phyloP scores from a whole-genome alignment of 192 early-diverging fungal species.

The Entophlyctis luteolus region DNA sequence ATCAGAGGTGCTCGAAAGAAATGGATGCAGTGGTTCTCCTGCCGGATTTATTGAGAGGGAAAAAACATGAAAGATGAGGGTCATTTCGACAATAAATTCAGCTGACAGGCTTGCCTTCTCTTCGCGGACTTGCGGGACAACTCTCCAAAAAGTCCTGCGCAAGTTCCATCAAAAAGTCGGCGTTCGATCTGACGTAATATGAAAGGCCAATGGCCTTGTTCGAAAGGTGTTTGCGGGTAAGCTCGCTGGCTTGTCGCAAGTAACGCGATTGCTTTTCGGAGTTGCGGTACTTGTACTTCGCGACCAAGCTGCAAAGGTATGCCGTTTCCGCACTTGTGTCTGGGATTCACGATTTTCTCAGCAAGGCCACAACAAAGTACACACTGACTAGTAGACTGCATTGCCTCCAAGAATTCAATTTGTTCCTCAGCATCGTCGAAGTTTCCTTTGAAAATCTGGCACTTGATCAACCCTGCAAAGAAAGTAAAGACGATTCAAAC shows the following conservation, averaged over 20 bases:
- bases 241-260: slow-evolving; percentile 38
- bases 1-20: slow-evolving; percentile 29
- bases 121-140: slow-evolving; percentile 20
- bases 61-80: not conserved
- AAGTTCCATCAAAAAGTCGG: slow-evolving; percentile 45
- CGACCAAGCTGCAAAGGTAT: slow-evolving; percentile 42
- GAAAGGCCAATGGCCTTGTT: slow-evolving; percentile 31
- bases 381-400: slow-evolving; percentile 35
- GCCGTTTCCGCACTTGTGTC: slow-evolving; percentile 32
- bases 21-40: slow-evolving; percentile 37
- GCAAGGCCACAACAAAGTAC: too few relatives aligned
- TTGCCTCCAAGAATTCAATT: slow-evolving; percentile 47
- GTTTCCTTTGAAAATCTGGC: slow-evolving; percentile 36
- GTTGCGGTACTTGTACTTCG: slow-evolving; percentile 40
- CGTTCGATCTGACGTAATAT: slow-evolving; percentile 44
- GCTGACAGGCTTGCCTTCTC: not conserved
- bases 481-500: not conserved
- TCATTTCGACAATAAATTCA: not conserved
- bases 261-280: slow-evolving; percentile 28
- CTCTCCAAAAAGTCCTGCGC: slow-evolving; percentile 38
- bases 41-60: slow-evolving; percentile 14
- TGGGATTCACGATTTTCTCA: too few relatives aligned
- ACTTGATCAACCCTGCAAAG: slow-evolving; percentile 39
- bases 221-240: slow-evolving; percentile 14
- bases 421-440: slow-evolving; percentile 52